These are phyloP conservation scores for Barnettozyma californica DNA, from an alignment of 805 yeast species.

Conservation along the genomic window DNA sequence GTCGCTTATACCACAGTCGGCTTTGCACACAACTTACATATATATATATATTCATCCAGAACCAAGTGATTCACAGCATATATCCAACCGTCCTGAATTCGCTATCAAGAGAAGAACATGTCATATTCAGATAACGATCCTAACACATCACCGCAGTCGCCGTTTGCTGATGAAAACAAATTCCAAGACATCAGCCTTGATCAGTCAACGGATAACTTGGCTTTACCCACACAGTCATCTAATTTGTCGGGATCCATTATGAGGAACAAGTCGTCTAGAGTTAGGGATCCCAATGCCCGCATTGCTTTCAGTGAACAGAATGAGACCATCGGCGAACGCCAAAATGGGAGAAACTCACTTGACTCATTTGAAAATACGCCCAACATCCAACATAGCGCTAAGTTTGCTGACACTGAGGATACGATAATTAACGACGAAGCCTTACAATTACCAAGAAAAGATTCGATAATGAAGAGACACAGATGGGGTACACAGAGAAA, in stretches of 20 bases:
- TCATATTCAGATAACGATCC: constrained; percentile 8
- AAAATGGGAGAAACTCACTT: constrained; percentile 9
- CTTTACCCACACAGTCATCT: neutral
- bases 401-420: constrained; percentile 21
- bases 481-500: constrained; percentile 91
- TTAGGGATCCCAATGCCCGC: constrained; percentile 18
- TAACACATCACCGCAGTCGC: constrained; percentile 20
- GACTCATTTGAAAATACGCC: constrained; percentile 25
- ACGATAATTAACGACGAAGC: constrained; percentile 8
- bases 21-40: too few relatives aligned
- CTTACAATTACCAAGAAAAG: constrained; percentile 28
- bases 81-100: too few relatives aligned
- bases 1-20: too few relatives aligned
- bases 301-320: constrained; percentile 22
- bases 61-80: too few relatives aligned
- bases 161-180: constrained; percentile 22
- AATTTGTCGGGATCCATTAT: constrained; percentile 19
- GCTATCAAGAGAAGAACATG: neutral
- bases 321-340: constrained; percentile 16
- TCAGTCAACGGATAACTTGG: constrained; percentile 8
- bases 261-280: constrained; percentile 13
- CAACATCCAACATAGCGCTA: constrained; percentile 17
- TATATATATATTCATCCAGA: too few relatives aligned
- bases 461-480: constrained; percentile 61
- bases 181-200: constrained; percentile 25